Percentiles rank a stretch among this genome's conserved stretches.
Evolutionary conservation across 2,329 filamentous ascomycete species (phyloP).

Genomic region (Grosmannia clavigera): DNA sequence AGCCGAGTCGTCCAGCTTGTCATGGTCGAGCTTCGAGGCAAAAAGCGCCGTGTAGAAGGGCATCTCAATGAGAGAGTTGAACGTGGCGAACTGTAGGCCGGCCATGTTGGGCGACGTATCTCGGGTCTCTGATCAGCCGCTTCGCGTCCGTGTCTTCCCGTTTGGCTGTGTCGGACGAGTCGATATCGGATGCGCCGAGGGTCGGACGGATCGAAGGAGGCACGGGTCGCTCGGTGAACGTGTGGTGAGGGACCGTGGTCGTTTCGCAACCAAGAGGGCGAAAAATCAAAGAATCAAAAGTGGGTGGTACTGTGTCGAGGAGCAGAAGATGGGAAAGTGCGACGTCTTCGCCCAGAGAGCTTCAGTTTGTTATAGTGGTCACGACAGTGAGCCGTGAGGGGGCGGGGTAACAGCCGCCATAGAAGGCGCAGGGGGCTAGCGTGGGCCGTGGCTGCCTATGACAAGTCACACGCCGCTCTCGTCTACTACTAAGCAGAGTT

Average conservation of each 20-base stretch:
- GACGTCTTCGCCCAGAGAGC: background rate
- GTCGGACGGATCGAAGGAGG: background rate
- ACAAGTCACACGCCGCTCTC: background rate
- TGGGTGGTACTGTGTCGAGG: background rate
- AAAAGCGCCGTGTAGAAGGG: constrained; percentile 93
- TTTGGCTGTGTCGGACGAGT: background rate
- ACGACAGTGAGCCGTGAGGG: background rate
- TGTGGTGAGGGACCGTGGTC: background rate
- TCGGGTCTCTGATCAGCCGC: background rate
- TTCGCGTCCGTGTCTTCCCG: background rate
- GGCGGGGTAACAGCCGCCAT: background rate
- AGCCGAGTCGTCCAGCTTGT: constrained; percentile 90
- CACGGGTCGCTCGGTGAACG: background rate
- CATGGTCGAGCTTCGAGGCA: constrained; percentile 86
- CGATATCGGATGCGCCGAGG: background rate
- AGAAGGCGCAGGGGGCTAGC: background rate
- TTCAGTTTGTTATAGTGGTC: background rate
- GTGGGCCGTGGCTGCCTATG: background rate
- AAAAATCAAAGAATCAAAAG: background rate
- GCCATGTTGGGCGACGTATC: constrained; percentile 28
- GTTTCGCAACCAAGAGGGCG: background rate
- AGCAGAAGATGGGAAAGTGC: background rate
- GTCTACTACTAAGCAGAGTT: background rate
- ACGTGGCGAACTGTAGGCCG: constrained; percentile 63
- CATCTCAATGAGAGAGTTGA: constrained; percentile 86